Evolutionary conservation across 1,139 yeast species (phyloP).

Genomic region (Casaregolazyma lundiana): DNA sequence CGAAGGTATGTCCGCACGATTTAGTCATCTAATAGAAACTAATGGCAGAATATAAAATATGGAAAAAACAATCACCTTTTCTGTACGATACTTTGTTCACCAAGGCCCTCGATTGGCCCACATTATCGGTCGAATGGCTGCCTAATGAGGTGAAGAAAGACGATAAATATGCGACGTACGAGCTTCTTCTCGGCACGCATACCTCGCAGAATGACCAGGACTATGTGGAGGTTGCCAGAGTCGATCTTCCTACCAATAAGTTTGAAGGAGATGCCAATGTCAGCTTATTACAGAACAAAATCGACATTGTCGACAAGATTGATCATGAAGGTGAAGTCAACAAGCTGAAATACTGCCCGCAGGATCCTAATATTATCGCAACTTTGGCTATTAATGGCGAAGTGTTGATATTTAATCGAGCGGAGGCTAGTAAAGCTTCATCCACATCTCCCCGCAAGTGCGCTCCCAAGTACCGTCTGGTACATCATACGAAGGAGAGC

Average conservation of each 20-base stretch:
- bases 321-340: constrained; percentile 46
- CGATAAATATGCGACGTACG: constrained; percentile 29
- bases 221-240: constrained; percentile 68
- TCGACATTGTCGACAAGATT: constrained; percentile 60
- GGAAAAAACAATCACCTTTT: constrained; percentile 90
- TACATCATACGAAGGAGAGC: constrained; percentile 64
- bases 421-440: constrained; percentile 19
- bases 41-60: constrained; percentile 35
- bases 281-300: constrained; percentile 24
- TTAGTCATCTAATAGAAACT: background rate
- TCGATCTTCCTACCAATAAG: constrained; percentile 57
- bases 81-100: constrained; percentile 75
- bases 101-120: constrained; percentile 56
- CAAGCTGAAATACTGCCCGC: constrained; percentile 80
- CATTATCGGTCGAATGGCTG: constrained; percentile 39
- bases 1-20: constrained; percentile 33
- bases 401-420: constrained; percentile 60
- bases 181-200: constrained; percentile 72
- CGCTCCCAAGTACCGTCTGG: constrained; percentile 34
- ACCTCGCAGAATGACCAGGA: constrained; percentile 75
- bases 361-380: constrained; percentile 60
- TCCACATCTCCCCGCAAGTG: constrained; percentile 17
- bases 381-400: constrained; percentile 76
- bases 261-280: constrained; percentile 16
- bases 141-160: constrained; percentile 19